Conservation (phyloP, 768 basidiomycete genomes). For the Amanita jacksonii region DNA sequence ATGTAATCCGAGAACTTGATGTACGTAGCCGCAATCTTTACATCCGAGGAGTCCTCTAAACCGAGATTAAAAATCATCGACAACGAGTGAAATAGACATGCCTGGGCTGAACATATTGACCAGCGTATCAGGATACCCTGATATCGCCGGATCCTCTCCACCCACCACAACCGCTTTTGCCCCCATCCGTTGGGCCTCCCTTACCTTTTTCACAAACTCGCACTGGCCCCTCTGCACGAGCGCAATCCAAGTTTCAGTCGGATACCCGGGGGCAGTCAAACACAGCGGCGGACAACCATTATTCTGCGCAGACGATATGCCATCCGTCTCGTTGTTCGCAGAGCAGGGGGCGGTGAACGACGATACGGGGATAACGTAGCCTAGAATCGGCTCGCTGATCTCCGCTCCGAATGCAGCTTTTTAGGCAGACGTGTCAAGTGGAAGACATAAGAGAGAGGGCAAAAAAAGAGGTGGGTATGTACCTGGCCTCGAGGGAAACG, state of each 20-base stretch:
- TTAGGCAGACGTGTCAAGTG: background rate
- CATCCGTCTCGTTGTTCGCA: slow-evolving; percentile 17
- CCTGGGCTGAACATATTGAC: slow-evolving; percentile 93
- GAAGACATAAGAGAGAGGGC: background rate
- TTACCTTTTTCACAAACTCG: slow-evolving; percentile 84
- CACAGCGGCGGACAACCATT: slow-evolving; percentile 67
- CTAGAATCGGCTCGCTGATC: slow-evolving; percentile 55
- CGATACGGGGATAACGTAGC: slow-evolving; percentile 63
- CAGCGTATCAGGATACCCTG: slow-evolving; percentile 64
- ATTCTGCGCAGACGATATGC: slow-evolving; percentile 25
- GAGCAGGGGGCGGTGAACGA: slow-evolving; percentile 52
- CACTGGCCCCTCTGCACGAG: slow-evolving; percentile 85
- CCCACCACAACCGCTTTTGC: slow-evolving; percentile 91
- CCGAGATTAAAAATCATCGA: slow-evolving; percentile 7
- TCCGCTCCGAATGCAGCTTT: slow-evolving; percentile 72
- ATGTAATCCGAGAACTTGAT: slow-evolving; percentile 79
- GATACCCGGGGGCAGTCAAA: slow-evolving; percentile 39
- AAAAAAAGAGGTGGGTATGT: slow-evolving; percentile 8
- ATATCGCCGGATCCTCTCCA: slow-evolving; percentile 58
- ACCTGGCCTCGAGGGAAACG: slow-evolving; percentile 62
- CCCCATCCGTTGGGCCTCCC: slow-evolving; percentile 63
- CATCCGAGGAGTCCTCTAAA: slow-evolving; percentile 82
- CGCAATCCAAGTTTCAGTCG: slow-evolving; percentile 80
- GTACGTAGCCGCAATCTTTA: slow-evolving; percentile 79
- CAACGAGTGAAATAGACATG: slow-evolving; percentile 20